Percentiles rank a stretch among this genome's conserved stretches.
Evolutionary conservation across 2,329 filamentous ascomycete genomes (phyloP).

Genomic region (Arthrinium phaeospermum): DNA sequence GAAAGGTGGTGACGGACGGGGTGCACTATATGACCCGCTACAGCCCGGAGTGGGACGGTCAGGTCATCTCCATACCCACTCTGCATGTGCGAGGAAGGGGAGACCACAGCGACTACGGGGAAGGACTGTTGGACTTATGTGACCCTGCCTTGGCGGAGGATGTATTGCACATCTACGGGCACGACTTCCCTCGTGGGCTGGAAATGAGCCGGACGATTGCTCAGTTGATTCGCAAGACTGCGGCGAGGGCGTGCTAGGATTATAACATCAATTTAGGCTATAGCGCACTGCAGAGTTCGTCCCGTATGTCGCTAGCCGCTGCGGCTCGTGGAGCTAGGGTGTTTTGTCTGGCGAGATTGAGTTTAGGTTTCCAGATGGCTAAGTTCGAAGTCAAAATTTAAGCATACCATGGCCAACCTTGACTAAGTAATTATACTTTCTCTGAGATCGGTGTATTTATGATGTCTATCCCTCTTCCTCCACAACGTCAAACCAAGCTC

Average conservation of each 20-base stretch:
- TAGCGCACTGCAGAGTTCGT: too few relatives aligned
- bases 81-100: slow-evolving; percentile 11
- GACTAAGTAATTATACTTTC: too few relatives aligned
- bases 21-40: slow-evolving; percentile 20
- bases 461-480: too few relatives aligned
- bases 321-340: too few relatives aligned
- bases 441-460: too few relatives aligned
- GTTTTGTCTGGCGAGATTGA: too few relatives aligned
- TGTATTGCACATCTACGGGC: slow-evolving; percentile 16
- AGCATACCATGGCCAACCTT: too few relatives aligned
- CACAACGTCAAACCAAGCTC: too few relatives aligned
- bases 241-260: neutral
- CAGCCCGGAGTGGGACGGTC: slow-evolving; percentile 16
- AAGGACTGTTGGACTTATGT: slow-evolving; percentile 10
- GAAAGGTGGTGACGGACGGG: slow-evolving; percentile 5
- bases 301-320: too few relatives aligned
- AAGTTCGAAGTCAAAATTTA: too few relatives aligned
- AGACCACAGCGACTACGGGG: slow-evolving; percentile 15
- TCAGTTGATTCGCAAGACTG: slow-evolving; percentile 17
- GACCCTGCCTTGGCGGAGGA: slow-evolving; percentile 1
- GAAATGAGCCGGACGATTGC: slow-evolving; percentile 17
- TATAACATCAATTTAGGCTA: too few relatives aligned
- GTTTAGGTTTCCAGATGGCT: too few relatives aligned
- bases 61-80: slow-evolving; percentile 4
- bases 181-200: slow-evolving; percentile 11